phyloP scores from a whole-genome alignment of 75 land plant genomes.

The Azolla pinnata region DNA sequence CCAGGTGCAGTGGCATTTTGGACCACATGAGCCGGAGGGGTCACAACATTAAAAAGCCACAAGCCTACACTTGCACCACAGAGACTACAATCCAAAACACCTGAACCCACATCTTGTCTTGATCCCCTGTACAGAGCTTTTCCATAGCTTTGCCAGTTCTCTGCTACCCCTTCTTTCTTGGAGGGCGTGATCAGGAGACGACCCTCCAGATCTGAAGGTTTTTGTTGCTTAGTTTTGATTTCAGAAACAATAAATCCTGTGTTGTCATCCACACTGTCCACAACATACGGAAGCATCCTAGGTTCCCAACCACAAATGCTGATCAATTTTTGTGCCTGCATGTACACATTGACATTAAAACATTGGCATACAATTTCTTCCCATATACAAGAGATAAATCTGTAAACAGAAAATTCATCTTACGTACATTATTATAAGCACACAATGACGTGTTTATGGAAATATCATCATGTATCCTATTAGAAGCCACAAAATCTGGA shows the following conservation, averaged over 20 bases:
- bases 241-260: not conserved
- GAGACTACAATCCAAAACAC: slow-evolving; percentile 73
- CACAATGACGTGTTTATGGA: too few species aligned
- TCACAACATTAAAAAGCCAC: slow-evolving; percentile 58
- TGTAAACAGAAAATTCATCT: too few species aligned
- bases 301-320: slow-evolving; percentile 94
- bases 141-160: not conserved
- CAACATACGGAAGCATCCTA: slow-evolving; percentile 67
- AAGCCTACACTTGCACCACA: slow-evolving; percentile 93
- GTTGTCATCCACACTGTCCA: slow-evolving; percentile 41
- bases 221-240: slow-evolving; percentile 10
- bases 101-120: slow-evolving; percentile 50
- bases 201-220: slow-evolving; percentile 7
- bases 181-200: slow-evolving; percentile 8
- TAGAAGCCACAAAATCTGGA: slow-evolving; percentile 12
- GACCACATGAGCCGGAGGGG: slow-evolving; percentile 14
- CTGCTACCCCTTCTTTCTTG: slow-evolving; percentile 8
- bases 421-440: too few species aligned
- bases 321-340: slow-evolving; percentile 72
- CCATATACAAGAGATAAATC: too few species aligned
- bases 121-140: not conserved
- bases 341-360: not conserved
- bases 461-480: slow-evolving; percentile 9
- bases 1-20: slow-evolving; percentile 10
- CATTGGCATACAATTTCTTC: not conserved